Base-by-base conservation (phyloP, 768 basidiomycete genomes). In the Termitomyces sp. region DNA sequence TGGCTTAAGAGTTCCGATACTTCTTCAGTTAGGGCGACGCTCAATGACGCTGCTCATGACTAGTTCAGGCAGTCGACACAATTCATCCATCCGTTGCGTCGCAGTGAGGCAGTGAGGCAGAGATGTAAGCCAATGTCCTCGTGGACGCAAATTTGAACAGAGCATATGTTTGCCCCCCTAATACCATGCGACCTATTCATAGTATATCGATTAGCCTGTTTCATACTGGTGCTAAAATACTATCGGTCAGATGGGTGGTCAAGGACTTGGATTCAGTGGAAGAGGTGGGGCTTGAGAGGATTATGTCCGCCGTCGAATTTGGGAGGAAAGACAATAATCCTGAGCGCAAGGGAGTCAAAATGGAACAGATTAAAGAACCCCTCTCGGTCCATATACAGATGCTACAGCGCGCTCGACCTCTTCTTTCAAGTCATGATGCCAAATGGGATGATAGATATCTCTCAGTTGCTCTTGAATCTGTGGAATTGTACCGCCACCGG, bases 171-270 rank as follows among this genome's bases (percentile, higher is more conserved):
- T 41, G 3, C 13, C 39, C 16, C n/a, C 18, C 18, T 41, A 0
- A 6, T 41, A 18, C 15, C 2, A 41, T 16, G 18, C 15, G 37
- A 37, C 37, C 3, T 15, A 37, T 5, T 13, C 12, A 15, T 16
- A 37, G 13, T 37, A 11, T 83, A 80, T 59, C 82, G 81, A 13
- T 78, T 78, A 31, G 80, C 82, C 0, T 82, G 83, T 62, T 75
- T 75, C 44, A 81, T 42, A n/a, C n/a, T n/a, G 18, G n/a, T 41
- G 37, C 13, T 12, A 37, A 13, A 37, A 12, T 37, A 12, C 3
- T 37, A 37, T 9, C 1, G 9, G 36, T 37, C 33, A 6, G 33
- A 15, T 37, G 69, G 6, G 71, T n/a, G 72, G 18, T 11, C 56
- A 69, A 31, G 70, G 75, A 55, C 71, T 79, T 36, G 63, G 81